Conservation (phyloP, 371 early-diverging fungal species). For the Mortierella sp. region DNA sequence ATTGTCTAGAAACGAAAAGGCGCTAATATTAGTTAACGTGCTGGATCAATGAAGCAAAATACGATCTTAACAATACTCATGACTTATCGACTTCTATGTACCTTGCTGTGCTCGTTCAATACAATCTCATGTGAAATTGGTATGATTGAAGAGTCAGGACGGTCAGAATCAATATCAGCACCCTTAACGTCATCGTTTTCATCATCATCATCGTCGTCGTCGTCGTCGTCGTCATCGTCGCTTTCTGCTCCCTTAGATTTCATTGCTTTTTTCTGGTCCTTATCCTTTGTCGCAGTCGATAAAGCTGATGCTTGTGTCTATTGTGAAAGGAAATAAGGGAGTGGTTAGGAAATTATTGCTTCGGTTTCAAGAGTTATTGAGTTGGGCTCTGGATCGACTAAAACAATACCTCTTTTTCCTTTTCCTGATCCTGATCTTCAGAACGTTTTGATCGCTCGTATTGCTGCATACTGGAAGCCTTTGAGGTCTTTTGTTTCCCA, state of each 20-base stretch:
- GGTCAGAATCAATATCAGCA: slow-evolving; percentile 45
- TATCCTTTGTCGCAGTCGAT: background rate
- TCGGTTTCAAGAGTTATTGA: no score
- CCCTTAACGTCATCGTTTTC: slow-evolving; percentile 47
- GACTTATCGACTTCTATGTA: slow-evolving; percentile 14
- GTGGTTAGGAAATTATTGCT: no score
- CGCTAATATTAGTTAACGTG: background rate
- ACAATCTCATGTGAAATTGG: slow-evolving; percentile 79
- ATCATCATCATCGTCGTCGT: slow-evolving; percentile 16
- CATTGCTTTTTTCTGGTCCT: background rate
- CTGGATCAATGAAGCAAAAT: background rate
- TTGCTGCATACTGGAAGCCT: slow-evolving; percentile 6
- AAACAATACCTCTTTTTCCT: background rate
- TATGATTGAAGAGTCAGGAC: slow-evolving; percentile 45
- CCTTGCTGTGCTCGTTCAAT: slow-evolving; percentile 76
- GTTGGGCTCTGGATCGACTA: slow-evolving; percentile 1
- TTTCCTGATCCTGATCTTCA: slow-evolving; percentile 3
- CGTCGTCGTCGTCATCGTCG: background rate
- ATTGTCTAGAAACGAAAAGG: slow-evolving; percentile 65
- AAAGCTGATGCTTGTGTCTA: background rate
- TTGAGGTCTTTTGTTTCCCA: slow-evolving; percentile 65
- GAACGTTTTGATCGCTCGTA: slow-evolving; percentile 9
- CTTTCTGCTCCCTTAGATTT: background rate
- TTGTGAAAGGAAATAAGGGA: no score
- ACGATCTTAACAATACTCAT: background rate